phyloP scores from a whole-genome alignment of 805 yeast genomes.

The Candida silvicultrix region DNA sequence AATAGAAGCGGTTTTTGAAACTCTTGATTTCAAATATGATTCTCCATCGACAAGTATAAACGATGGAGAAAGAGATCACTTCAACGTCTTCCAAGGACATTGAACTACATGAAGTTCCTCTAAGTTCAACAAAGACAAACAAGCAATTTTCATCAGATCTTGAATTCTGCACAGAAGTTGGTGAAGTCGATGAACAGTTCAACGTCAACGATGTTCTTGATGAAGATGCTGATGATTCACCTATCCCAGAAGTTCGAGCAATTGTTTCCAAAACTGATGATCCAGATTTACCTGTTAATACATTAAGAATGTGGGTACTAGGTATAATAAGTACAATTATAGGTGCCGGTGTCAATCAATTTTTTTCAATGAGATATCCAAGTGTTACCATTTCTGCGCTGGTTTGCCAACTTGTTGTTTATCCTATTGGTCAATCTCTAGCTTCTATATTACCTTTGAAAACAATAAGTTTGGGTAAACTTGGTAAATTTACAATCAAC shows the following conservation, averaged over 20 bases:
- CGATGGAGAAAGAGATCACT: background rate
- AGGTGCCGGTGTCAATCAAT: conserved; percentile 49
- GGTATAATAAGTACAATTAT: conserved; percentile 41
- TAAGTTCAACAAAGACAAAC: background rate
- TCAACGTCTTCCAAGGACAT: background rate
- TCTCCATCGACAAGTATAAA: too few relatives aligned
- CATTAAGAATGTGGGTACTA: conserved; percentile 45
- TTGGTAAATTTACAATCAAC: conserved; percentile 33
- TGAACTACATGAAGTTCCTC: background rate
- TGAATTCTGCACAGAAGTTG: background rate
- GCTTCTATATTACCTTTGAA: conserved; percentile 17
- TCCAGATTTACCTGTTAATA: conserved; percentile 37
- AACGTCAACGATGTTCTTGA: background rate
- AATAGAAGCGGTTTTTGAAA: too few relatives aligned
- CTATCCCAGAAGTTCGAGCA: conserved; percentile 52
- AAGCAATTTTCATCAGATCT: background rate
- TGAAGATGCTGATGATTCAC: conserved; percentile 17
- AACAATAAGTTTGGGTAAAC: conserved; percentile 24
- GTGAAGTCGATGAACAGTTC: background rate
- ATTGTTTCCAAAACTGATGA: conserved; percentile 48
- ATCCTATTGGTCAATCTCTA: conserved; percentile 44
- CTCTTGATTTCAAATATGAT: too few relatives aligned
- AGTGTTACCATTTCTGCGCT: conserved; percentile 38
- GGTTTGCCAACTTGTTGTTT: conserved; percentile 49
- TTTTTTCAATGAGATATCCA: conserved; percentile 48